A percentile compares a stretch with the other conserved stretches of the same genome.
Conservation (phyloP, 1,284 basidiomycete species). For the Entoloma clypeatum region DNA sequence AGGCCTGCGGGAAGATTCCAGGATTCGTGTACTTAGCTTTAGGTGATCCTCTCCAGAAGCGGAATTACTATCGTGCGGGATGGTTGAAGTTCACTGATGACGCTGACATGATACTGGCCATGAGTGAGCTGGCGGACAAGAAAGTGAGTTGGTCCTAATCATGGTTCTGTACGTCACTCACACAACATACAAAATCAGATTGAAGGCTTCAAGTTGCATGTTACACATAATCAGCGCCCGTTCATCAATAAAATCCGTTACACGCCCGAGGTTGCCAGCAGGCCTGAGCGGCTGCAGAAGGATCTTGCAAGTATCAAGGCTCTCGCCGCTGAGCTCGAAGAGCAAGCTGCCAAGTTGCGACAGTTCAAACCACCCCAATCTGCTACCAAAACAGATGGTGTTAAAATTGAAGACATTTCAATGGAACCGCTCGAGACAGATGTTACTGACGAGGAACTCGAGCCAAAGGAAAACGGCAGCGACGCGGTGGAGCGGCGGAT, state of each 20-base stretch:
- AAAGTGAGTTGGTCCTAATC: constrained; percentile 57
- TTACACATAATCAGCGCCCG: constrained; percentile 77
- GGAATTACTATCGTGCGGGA: constrained; percentile 87
- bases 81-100: constrained; percentile 87
- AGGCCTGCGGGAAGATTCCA: constrained; percentile 65
- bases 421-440: constrained; percentile 40
- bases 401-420: constrained; percentile 36
- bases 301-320: constrained; percentile 73
- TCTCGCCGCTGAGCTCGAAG: constrained; percentile 72
- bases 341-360: constrained; percentile 53
- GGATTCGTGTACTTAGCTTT: constrained; percentile 81
- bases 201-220: constrained; percentile 89
- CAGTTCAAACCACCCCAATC: constrained; percentile 15
- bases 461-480: constrained; percentile 57
- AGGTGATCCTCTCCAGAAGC: constrained; percentile 85
- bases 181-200: constrained; percentile 49
- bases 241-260: constrained; percentile 75
- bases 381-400: constrained; percentile 25
- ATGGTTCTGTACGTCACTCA: constrained; percentile 4
- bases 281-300: constrained; percentile 71
- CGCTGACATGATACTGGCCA: constrained; percentile 71
- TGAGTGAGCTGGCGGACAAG: constrained; percentile 73
- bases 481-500: constrained; percentile 72
- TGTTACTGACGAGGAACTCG: constrained; percentile 51
- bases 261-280: constrained; percentile 77